Percentiles rank a stretch among this genome's conserved stretches.
phyloP scores from a whole-genome alignment of 805 yeast species.

The Peterozyma toletana region DNA sequence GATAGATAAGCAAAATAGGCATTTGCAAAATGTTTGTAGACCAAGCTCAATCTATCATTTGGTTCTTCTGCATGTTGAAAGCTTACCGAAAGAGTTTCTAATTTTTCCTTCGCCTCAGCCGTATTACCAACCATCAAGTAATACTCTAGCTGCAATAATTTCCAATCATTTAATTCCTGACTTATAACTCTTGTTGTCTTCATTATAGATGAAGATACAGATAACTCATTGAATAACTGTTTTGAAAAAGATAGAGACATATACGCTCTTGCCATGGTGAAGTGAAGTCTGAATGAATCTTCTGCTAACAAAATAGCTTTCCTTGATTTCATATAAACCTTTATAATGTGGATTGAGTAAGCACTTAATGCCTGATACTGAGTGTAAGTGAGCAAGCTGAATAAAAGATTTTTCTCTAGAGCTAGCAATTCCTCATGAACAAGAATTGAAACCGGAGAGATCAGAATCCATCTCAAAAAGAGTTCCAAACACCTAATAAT shows the following conservation, averaged over 20 bases:
- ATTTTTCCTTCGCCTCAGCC: slow-evolving; percentile 16
- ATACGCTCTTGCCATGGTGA: slow-evolving; percentile 3
- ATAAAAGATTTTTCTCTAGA: slow-evolving; percentile 25
- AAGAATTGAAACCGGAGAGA: slow-evolving; percentile 2
- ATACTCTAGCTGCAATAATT: slow-evolving; percentile 24
- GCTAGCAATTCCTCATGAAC: slow-evolving; percentile 5
- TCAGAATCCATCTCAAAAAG: slow-evolving; percentile 12
- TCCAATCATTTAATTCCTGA: slow-evolving; percentile 18
- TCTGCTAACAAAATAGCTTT: slow-evolving; percentile 1
- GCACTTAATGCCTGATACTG: slow-evolving; percentile 13
- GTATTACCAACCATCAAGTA: slow-evolving; percentile 15
- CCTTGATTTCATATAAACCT: slow-evolving; percentile 5
- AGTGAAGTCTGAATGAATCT: not conserved
- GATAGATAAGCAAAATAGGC: slow-evolving; percentile 29
- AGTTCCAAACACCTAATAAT: slow-evolving; percentile 14
- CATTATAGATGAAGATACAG: slow-evolving; percentile 2
- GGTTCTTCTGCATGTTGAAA: slow-evolving; percentile 21
- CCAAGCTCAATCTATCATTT: too few species aligned
- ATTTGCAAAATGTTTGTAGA: slow-evolving; percentile 17
- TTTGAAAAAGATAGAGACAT: slow-evolving; percentile 8
- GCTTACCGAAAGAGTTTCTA: slow-evolving; percentile 16
- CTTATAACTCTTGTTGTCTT: slow-evolving; percentile 2
- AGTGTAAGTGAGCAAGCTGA: slow-evolving; percentile 16
- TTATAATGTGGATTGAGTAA: slow-evolving; percentile 10
- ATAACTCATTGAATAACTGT: slow-evolving; percentile 1